These are phyloP conservation scores for Acidiella bohemica DNA, from an alignment of 495 filamentous ascomycete genomes.

Conservation along the genomic window DNA sequence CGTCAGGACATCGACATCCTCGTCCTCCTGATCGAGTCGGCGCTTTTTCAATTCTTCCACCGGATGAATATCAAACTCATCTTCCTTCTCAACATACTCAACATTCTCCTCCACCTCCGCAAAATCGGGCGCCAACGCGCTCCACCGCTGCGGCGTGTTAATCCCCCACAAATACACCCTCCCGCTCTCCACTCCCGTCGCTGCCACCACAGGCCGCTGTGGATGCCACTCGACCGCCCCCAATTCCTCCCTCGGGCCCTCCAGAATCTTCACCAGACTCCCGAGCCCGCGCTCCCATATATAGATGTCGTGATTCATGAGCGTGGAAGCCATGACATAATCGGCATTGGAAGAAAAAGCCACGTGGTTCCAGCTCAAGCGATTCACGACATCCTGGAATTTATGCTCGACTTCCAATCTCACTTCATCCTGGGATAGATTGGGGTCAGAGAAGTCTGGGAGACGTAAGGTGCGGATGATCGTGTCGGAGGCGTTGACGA, in stretches of 20 bases:
- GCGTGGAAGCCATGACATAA: slow-evolving; percentile 83
- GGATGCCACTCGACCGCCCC: slow-evolving; percentile 97
- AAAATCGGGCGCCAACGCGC: slow-evolving; percentile 90
- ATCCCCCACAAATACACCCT: slow-evolving; percentile 89
- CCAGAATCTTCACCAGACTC: slow-evolving; percentile 81
- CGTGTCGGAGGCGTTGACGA: slow-evolving; percentile 81
- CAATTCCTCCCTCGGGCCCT: slow-evolving; percentile 88
- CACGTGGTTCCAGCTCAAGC: slow-evolving; percentile 88
- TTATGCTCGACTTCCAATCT: slow-evolving; percentile 90
- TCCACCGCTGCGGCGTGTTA: slow-evolving; percentile 86
- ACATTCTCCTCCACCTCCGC: slow-evolving; percentile 96
- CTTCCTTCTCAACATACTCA: slow-evolving; percentile 86
- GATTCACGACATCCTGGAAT: slow-evolving; percentile 94
- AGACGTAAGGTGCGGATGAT: slow-evolving; percentile 81
- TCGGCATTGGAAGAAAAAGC: slow-evolving; percentile 79
- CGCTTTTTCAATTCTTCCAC: slow-evolving; percentile 90
- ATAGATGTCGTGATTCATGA: slow-evolving; percentile 95
- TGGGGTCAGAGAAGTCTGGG: slow-evolving; percentile 43
- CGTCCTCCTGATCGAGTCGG: slow-evolving; percentile 75
- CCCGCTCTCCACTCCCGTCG: slow-evolving; percentile 78
- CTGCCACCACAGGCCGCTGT: slow-evolving; percentile 70
- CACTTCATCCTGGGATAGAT: slow-evolving; percentile 54
- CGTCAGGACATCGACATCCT: slow-evolving; percentile 75
- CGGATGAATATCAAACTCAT: slow-evolving; percentile 96
- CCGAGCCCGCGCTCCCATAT: slow-evolving; percentile 93